Conservation (phyloP, 805 yeast genomes). For the Millerago galiae region DNA sequence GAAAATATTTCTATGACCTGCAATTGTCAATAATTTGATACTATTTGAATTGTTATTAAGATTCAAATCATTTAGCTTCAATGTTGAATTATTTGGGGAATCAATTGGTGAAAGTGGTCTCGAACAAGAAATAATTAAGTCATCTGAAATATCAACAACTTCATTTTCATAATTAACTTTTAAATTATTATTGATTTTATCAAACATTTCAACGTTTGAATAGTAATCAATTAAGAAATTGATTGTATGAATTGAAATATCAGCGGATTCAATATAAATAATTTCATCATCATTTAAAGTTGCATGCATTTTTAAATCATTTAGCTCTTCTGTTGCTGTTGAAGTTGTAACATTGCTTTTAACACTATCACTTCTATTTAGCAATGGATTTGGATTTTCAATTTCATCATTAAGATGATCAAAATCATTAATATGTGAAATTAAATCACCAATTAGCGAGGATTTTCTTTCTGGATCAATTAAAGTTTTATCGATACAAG, state of each 20-base stretch:
- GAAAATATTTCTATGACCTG: constrained; percentile 63
- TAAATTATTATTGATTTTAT: not conserved
- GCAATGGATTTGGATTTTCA: not conserved
- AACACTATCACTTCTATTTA: constrained; percentile 29
- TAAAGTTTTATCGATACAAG: constrained; percentile 19
- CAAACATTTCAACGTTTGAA: constrained; percentile 10
- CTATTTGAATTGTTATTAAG: too few relatives aligned
- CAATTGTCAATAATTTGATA: constrained; percentile 42
- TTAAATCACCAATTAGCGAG: constrained; percentile 73
- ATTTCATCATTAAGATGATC: constrained; percentile 29
- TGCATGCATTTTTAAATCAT: constrained; percentile 56
- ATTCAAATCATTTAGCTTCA: not conserved
- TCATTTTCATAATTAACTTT: constrained; percentile 1
- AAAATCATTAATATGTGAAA: constrained; percentile 76
- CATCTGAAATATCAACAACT: constrained; percentile 8
- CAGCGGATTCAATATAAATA: constrained; percentile 65
- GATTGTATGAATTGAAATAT: constrained; percentile 51
- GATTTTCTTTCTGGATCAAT: constrained; percentile 56
- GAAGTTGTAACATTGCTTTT: not conserved
- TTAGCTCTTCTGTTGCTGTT: not conserved
- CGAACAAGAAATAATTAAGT: constrained; percentile 22
- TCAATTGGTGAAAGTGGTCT: not conserved
- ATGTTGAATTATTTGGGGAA: not conserved
- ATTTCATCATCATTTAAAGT: constrained; percentile 59
- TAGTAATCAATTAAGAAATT: constrained; percentile 41